phyloP scores from a whole-genome alignment of 1,284 basidiomycete species.

The Tylopilus sp. region DNA sequence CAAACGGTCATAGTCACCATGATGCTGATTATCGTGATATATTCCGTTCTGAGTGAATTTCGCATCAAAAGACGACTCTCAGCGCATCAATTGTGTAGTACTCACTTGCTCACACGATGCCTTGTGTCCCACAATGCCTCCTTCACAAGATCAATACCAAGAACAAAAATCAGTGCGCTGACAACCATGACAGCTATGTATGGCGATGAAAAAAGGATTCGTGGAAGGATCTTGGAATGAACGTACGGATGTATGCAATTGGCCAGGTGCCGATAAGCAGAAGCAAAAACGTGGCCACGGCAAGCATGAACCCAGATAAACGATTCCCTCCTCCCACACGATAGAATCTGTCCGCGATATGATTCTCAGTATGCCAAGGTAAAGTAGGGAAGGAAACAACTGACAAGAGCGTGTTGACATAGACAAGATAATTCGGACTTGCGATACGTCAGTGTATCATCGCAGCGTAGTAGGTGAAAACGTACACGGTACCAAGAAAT shows the following conservation, averaged over 20 bases:
- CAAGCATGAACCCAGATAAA: constrained; percentile 86
- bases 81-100: constrained; percentile 34
- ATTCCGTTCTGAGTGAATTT: constrained; percentile 59
- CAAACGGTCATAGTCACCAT: constrained; percentile 91
- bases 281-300: constrained; percentile 73
- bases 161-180: constrained; percentile 90
- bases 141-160: constrained; percentile 93
- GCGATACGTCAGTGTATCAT: constrained; percentile 21
- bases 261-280: constrained; percentile 84
- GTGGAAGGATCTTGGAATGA: neutral
- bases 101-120: constrained; percentile 80
- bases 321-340: constrained; percentile 90
- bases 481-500: constrained; percentile 79
- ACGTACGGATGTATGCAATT: constrained; percentile 88
- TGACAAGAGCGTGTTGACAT: constrained; percentile 89
- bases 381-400: constrained; percentile 34
- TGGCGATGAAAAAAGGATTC: too few species aligned
- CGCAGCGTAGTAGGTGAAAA: constrained; percentile 11
- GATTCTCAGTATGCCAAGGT: constrained; percentile 9
- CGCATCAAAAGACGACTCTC: constrained; percentile 14
- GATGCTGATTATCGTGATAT: constrained; percentile 79
- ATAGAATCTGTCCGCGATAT: constrained; percentile 69
- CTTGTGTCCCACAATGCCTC: constrained; percentile 97
- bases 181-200: constrained; percentile 86
- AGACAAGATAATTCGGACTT: constrained; percentile 83